Percentiles rank a stretch among this genome's conserved stretches.
Conservation (phyloP, 768 basidiomycete genomes). For the Myochromella boudieri region DNA sequence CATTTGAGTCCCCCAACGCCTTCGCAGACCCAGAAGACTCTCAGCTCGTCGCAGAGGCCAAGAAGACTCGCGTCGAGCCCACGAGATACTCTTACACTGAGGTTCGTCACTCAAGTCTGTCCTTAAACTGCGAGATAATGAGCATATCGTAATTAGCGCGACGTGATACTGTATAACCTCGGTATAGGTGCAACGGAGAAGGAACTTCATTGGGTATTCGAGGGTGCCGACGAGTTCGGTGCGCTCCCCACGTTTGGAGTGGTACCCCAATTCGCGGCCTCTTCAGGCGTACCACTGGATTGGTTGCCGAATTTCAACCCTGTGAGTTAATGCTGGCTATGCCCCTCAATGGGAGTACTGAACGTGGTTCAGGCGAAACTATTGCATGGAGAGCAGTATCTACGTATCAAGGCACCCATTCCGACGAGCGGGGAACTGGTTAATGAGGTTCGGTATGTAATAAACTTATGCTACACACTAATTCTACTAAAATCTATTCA, state of each 20-base stretch:
- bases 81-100: slow-evolving; percentile 77
- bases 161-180: slow-evolving; percentile 93
- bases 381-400: slow-evolving; percentile 97
- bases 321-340: slow-evolving; percentile 44
- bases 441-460: slow-evolving; percentile 63
- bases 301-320: slow-evolving; percentile 96
- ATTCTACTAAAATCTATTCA: neutral
- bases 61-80: slow-evolving; percentile 55
- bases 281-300: slow-evolving; percentile 65
- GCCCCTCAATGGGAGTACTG: neutral
- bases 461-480: neutral
- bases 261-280: slow-evolving; percentile 84
- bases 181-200: slow-evolving; percentile 92
- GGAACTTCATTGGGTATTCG: slow-evolving; percentile 90
- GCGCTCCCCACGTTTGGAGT: slow-evolving; percentile 95
- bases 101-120: slow-evolving; percentile 22
- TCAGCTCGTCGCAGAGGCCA: slow-evolving; percentile 77
- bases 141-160: slow-evolving; percentile 42
- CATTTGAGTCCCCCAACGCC: slow-evolving; percentile 43
- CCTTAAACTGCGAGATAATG: neutral
- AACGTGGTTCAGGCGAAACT: slow-evolving; percentile 69
- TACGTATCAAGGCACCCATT: slow-evolving; percentile 83
- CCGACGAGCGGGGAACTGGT: slow-evolving; percentile 82
- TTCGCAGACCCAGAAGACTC: slow-evolving; percentile 83
- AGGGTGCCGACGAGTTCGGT: slow-evolving; percentile 83